These are phyloP conservation scores for thale cress (Arabidopsis thaliana) DNA, from an alignment of 345 rosid genomes.

Conservation along the genomic window TAIR10.1 NC_003074.8:9457001-9457500, in stretches of 20 bases:
- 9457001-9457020: constrained; percentile 18
- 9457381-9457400: constrained; percentile 51
- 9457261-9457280: constrained; percentile 41
- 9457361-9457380: constrained; percentile 67
- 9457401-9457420: constrained; percentile 74
- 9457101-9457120: constrained; percentile 46
- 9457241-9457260: constrained; percentile 33
- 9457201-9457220: constrained; percentile 59
- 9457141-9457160: constrained; percentile 17
- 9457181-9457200: constrained; percentile 99
- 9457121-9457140: constrained; percentile 45
- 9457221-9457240: constrained; percentile 34
- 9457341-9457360: constrained; percentile 86
- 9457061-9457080: constrained; percentile 35
- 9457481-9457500: constrained; percentile 35
- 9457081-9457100: constrained; percentile 74
- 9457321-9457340: constrained; percentile 48
- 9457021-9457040: constrained; percentile 33
- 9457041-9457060: constrained; percentile 29
- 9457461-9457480: constrained; percentile 51
- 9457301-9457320: constrained; percentile 69
- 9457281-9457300: constrained; percentile 59
- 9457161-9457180: constrained; percentile 65
- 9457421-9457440: constrained; percentile 59
- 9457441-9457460: constrained; percentile 48